Evolutionary conservation across 768 basidiomycete genomes (phyloP), one percentile per base, ranked within the genome.

Genomic region (Tylopilus plumbeoviolaceoides): DNA sequence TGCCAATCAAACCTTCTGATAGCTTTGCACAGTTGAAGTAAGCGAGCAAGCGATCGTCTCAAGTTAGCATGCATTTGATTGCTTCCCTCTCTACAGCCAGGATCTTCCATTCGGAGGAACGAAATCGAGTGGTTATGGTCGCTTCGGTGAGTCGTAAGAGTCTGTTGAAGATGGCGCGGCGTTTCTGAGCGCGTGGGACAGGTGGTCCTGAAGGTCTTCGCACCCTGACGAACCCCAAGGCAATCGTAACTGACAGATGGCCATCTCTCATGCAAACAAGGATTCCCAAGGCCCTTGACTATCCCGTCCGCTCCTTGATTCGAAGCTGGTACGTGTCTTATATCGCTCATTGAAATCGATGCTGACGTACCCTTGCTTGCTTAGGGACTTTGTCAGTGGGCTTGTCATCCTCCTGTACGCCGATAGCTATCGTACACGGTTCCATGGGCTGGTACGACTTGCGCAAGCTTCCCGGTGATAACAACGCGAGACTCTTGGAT

Each of bases 151-250:
- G 79, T 65, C 1, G 33, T 51, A 23, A 20, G 27, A 12, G 33
- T 36, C 20, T 31, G 28, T 41, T 30, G 30, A 28, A 20, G 57
- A 41, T 43, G 17, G 9, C 38, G 28, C 42, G 44, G 50, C 44
- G 41, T 54, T 51, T 50, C 48, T 56, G 21, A 63, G 35, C 17
- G 20, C 50, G 30, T 39, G 41, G 35, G 18, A 28, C 56, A 91
- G 92, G 88, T 59, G 97, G 97, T 23, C 87, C 91, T 2, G 97
- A 99, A 73, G 97, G 97, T 36, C 77, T 99, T 39, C 84, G 93
- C 25, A 76, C 88, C 2, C 73, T 99, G 38, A 94, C 91, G 42
- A 92, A 90, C 63, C 78, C 87, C 48, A 99, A 99, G 67, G 87
- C 87, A 14, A 82, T 99, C 46, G 82, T 91, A 50, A 75, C 81